Conservation (phyloP, 2,329 filamentous ascomycete species). For the Aspergillus costaricaensis region DNA sequence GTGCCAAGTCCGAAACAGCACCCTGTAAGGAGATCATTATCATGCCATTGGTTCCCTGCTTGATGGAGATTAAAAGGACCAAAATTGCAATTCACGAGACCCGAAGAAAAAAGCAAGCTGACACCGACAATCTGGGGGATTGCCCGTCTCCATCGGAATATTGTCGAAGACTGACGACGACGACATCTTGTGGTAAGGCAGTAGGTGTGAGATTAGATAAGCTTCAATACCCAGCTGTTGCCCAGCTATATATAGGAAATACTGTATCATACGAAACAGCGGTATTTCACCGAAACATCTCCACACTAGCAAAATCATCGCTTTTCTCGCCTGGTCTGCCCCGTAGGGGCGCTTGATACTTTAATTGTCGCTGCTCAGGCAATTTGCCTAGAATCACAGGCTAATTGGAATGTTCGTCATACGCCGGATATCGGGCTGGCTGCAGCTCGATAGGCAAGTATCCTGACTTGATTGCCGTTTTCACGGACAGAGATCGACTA, state of each 20-base stretch:
- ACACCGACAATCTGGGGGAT: not conserved
- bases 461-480: not conserved
- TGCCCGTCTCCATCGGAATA: not conserved
- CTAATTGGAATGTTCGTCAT: not conserved
- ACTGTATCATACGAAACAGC: not conserved
- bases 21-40: not conserved
- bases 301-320: constrained; percentile 2
- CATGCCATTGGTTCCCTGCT: not conserved
- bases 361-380: not conserved
- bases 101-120: not conserved
- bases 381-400: not conserved
- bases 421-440: not conserved
- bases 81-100: no score
- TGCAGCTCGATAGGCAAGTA: not conserved
- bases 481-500: constrained; percentile 6
- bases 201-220: not conserved
- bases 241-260: not conserved
- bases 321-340: not conserved
- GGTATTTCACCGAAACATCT: constrained; percentile 2
- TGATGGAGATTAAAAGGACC: not conserved
- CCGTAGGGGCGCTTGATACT: not conserved
- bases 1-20: not conserved
- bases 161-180: not conserved
- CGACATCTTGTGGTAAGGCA: not conserved
- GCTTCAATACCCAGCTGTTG: not conserved